Percentiles rank a stretch among this genome's conserved stretches.
phyloP scores from a whole-genome alignment of 306 rosid species.

The Lupinus albus region DNA sequence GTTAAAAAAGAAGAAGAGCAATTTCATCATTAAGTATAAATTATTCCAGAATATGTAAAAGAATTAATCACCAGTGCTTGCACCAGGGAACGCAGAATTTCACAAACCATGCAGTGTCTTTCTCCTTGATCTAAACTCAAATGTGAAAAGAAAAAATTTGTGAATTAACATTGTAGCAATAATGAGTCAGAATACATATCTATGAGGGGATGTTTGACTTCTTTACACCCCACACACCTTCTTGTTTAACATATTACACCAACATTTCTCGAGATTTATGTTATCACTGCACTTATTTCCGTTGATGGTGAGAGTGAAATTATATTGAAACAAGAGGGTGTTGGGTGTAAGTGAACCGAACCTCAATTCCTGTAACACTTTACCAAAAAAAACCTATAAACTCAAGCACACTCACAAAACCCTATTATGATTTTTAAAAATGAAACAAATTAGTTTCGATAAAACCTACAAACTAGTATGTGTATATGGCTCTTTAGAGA shows the following conservation, averaged over 20 bases:
- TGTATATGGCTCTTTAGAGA: not conserved
- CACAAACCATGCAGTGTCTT: conserved; percentile 92
- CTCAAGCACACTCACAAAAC: not conserved
- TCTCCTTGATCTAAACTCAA: conserved; percentile 77
- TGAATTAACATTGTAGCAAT: not conserved
- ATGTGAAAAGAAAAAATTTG: not conserved
- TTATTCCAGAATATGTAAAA: conserved; percentile 21
- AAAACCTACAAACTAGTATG: not conserved
- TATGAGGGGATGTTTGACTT: too few relatives aligned
- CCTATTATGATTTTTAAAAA: not conserved
- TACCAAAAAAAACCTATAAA: too few relatives aligned
- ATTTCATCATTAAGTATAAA: conserved; percentile 6
- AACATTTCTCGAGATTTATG: too few relatives aligned
- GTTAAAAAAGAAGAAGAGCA: not conserved
- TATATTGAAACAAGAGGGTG: too few relatives aligned
- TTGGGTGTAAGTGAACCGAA: too few relatives aligned
- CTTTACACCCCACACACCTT: too few relatives aligned
- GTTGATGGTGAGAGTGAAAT: too few relatives aligned
- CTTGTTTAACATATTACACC: too few relatives aligned
- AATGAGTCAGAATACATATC: conserved; percentile 3
- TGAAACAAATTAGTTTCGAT: conserved; percentile 1
- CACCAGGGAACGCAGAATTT: conserved; percentile 99
- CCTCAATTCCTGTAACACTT: too few relatives aligned
- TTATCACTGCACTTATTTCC: too few relatives aligned
- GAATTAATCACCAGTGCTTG: conserved; percentile 73